Percentiles rank a stretch among this genome's conserved stretches.
Conservation (phyloP, 495 filamentous ascomycete species). For the Neurospora sp. region DNA sequence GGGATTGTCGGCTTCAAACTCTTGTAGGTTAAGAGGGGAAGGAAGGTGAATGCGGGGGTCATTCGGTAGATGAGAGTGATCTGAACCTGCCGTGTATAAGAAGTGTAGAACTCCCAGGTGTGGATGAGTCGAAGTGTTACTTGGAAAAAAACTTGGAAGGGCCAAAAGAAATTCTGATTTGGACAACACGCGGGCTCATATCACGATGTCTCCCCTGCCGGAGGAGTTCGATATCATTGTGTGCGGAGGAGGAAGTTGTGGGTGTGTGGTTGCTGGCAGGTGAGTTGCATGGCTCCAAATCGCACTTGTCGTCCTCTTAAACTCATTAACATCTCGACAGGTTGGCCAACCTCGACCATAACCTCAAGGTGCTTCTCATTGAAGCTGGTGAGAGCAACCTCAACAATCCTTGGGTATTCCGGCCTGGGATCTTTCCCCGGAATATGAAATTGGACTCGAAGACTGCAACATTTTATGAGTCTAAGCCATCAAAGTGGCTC, state of each 20-base stretch:
- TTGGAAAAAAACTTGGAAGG: background rate
- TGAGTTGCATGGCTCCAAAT: slow-evolving; percentile 7
- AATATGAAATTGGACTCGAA: slow-evolving; percentile 55
- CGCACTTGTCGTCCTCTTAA: background rate
- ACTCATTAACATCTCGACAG: slow-evolving; percentile 21
- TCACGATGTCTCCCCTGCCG: slow-evolving; percentile 35
- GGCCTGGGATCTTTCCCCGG: slow-evolving; percentile 65
- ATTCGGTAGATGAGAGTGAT: background rate
- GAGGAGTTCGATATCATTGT: slow-evolving; percentile 81
- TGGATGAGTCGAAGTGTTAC: background rate
- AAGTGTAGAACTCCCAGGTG: background rate
- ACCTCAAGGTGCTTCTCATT: slow-evolving; percentile 68
- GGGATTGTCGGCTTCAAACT: background rate
- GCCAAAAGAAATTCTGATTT: background rate
- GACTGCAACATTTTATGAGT: slow-evolving; percentile 78
- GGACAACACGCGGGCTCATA: background rate
- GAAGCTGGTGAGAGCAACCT: slow-evolving; percentile 72
- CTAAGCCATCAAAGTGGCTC: slow-evolving; percentile 61
- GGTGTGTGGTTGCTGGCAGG: slow-evolving; percentile 67
- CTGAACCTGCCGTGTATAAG: background rate
- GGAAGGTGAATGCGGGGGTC: background rate
- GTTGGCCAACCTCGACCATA: slow-evolving; percentile 70
- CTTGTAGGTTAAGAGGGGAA: background rate
- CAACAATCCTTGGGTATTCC: slow-evolving; percentile 76
- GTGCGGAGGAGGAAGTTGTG: slow-evolving; percentile 60